Percentiles rank a stretch among this genome's conserved stretches.
phyloP scores from a whole-genome alignment of 345 rosid genomes.

The Syzygium jambos region DNA sequence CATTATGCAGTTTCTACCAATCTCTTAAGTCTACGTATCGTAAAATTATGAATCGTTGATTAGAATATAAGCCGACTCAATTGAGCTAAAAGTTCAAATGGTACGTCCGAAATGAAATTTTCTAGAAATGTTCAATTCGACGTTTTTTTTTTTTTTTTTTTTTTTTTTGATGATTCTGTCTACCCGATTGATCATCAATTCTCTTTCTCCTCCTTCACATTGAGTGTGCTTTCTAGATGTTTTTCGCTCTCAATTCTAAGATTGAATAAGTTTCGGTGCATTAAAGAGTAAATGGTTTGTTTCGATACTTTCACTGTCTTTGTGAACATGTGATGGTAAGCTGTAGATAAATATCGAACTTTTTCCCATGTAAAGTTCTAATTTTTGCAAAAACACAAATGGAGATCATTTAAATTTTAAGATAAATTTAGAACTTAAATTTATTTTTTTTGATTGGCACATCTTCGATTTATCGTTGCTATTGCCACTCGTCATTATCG shows the following conservation, averaged over 20 bases:
- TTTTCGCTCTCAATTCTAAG: rapidly evolving
- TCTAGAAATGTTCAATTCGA: rapidly evolving
- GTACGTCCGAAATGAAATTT: rapidly evolving
- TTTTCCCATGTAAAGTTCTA: not conserved
- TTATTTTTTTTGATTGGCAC: no score
- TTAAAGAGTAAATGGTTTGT: not conserved
- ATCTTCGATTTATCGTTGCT: no score
- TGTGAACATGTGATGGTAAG: not conserved
- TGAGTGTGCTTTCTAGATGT: not conserved
- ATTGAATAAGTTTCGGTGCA: not conserved
- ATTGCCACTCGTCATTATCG: no score
- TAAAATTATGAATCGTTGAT: not conserved
- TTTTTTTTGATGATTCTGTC: rapidly evolving
- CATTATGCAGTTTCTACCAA: not conserved
- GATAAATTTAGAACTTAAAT: no score
- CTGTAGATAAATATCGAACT: no score
- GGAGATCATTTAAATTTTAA: no score
- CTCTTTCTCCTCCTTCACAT: rapidly evolving
- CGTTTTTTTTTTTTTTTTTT: not conserved
- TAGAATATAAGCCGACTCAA: not conserved
- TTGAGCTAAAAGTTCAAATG: rapidly evolving
- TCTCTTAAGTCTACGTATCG: not conserved
- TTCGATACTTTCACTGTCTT: not conserved
- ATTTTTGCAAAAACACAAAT: not conserved
- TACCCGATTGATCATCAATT: rapidly evolving